Conservation (phyloP, 495 filamentous ascomycete genomes). For the Xylaria palmicola region DNA sequence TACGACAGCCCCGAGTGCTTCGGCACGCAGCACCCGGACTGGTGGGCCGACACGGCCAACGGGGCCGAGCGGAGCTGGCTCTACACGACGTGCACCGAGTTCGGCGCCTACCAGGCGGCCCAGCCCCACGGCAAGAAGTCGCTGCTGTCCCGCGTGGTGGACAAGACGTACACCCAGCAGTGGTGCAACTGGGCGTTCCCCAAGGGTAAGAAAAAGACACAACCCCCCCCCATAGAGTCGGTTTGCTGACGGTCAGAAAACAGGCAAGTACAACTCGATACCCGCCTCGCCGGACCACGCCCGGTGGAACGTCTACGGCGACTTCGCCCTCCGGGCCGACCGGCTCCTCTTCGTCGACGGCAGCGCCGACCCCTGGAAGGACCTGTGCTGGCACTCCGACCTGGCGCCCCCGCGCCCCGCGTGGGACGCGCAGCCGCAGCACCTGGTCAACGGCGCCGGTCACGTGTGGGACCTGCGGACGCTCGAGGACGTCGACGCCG, state of each 20-base stretch:
- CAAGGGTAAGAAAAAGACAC: neutral
- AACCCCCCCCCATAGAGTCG: neutral
- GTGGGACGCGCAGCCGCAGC: constrained; percentile 35
- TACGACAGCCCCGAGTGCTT: constrained; percentile 41
- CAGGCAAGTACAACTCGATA: constrained; percentile 38
- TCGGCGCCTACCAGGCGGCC: constrained; percentile 43
- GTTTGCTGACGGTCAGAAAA: neutral
- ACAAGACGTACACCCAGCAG: constrained; percentile 46
- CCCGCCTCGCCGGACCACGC: constrained; percentile 36
- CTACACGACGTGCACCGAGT: constrained; percentile 42
- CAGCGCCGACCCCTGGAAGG: constrained; percentile 38
- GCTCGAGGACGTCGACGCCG: constrained; percentile 35
- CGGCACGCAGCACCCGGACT: constrained; percentile 41
- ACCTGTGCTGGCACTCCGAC: constrained; percentile 41
- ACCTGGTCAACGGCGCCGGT: constrained; percentile 41
- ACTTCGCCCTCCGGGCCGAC: constrained; percentile 34
- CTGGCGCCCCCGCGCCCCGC: constrained; percentile 27
- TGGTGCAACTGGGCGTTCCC: constrained; percentile 50
- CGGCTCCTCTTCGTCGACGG: constrained; percentile 45
- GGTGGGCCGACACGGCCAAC: constrained; percentile 37
- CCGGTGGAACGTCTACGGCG: constrained; percentile 40
- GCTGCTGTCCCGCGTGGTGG: constrained; percentile 37
- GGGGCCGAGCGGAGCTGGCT: constrained; percentile 35
- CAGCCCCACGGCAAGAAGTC: constrained; percentile 29
- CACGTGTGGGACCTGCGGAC: constrained; percentile 46